phyloP scores from a whole-genome alignment of 306 rosid species.

The Prunus padus region DNA sequence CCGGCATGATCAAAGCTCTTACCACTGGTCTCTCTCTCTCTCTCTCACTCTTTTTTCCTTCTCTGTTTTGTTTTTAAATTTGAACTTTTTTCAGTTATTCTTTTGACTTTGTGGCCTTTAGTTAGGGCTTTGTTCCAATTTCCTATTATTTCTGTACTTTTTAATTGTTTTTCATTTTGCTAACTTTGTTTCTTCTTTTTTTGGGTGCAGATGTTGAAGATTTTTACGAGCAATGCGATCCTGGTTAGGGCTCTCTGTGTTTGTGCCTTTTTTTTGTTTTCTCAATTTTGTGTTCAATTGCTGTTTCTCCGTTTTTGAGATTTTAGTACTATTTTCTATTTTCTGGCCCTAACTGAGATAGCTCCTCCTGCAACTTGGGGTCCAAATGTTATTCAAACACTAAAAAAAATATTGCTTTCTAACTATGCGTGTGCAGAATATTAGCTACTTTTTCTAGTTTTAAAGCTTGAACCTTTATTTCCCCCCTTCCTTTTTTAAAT shows the following conservation, averaged over 20 bases:
- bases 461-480: neutral
- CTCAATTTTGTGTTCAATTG: neutral
- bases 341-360: neutral
- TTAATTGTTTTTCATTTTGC: neutral
- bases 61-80: neutral
- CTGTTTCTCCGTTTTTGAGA: neutral
- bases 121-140: neutral
- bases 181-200: neutral
- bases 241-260: conserved; percentile 47
- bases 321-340: neutral
- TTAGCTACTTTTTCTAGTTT: neutral
- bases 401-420: neutral
- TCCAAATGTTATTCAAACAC: neutral
- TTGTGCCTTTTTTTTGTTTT: neutral
- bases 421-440: neutral
- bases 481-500: neutral
- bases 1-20: conserved; percentile 63
- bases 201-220: conserved; percentile 49
- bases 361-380: neutral
- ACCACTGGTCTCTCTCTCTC: conserved; percentile 46
- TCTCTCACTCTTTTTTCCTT: neutral
- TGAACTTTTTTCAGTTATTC: neutral
- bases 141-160: neutral
- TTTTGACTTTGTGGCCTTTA: neutral
- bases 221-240: conserved; percentile 66